Evolutionary conservation across 257 asterid genomes (phyloP), one percentile per base, ranked within the genome.

Genomic region (Petunia axillaris): DNA sequence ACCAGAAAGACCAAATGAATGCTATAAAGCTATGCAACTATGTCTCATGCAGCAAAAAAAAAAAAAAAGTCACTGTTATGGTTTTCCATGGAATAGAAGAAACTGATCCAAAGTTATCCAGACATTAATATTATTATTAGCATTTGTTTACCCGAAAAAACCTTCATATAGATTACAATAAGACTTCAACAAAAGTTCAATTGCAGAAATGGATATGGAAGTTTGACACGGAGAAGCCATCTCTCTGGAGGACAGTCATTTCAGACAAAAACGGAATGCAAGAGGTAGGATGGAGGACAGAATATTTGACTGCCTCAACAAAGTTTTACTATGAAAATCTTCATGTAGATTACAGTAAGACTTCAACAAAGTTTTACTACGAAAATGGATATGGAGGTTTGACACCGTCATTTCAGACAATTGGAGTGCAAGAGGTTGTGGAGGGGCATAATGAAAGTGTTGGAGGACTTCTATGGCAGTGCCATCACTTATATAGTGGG

Each of bases 401-500:
- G 25, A 25, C 25, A 25, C 25, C 25, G 25, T 25, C 25, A 25
- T 25, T 25, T 25, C 25, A 25, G 25, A 25, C 25, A 25, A 25
- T 25, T 25, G 25, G 25, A 25, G 25, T 25, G 25, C 25, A 25
- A 25, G 25, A 25, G 25, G 25, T 16, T 25, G 39, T 70, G n/a
- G 76, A 70, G n/a, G n/a, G 76, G 40, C 41, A 16, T 44, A 46
- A 70, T 46, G 16, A 2, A 44, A 9, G 59, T 46, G 41, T 46
- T 46, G 76, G 76, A 48, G 25, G 43, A 70, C 76, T 70, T 70
- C n/a, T 46, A 25, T 25, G 25, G 76, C 16, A 70, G 76, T 55
- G n/a, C 2, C 76, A n/a, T 68, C 55, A 43, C 40, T 7, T 43
- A 68, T 44, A 70, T 40, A 48, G 35, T 11, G 44, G 44, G 77